phyloP scores from a whole-genome alignment of 1,139 yeast genomes.

The Suhomyces anneliseae region DNA sequence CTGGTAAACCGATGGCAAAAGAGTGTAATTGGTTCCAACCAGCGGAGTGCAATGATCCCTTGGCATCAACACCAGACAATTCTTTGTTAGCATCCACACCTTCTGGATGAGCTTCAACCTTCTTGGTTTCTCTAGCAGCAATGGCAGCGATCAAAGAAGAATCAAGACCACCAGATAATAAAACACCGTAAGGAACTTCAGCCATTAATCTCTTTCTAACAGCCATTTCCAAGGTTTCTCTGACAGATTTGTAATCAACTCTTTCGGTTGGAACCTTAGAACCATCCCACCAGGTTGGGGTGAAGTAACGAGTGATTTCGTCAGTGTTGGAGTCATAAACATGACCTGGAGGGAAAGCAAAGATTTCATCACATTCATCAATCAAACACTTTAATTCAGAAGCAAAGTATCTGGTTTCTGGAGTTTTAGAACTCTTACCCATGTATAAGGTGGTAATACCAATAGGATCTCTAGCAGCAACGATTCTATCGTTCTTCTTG shows the following conservation, averaged over 20 bases:
- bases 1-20: slow-evolving; percentile 94
- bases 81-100: slow-evolving; percentile 54
- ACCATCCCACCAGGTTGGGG: slow-evolving; percentile 94
- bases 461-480: slow-evolving; percentile 98
- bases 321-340: slow-evolving; percentile 91
- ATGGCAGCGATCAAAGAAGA: slow-evolving; percentile 94
- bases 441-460: slow-evolving; percentile 95
- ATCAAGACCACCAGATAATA: slow-evolving; percentile 95
- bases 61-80: slow-evolving; percentile 88
- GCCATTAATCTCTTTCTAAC: slow-evolving; percentile 99
- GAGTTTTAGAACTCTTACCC: slow-evolving; percentile 75
- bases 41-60: slow-evolving; percentile 74
- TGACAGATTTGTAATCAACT: slow-evolving; percentile 68
- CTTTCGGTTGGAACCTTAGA: slow-evolving; percentile 67
- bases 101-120: slow-evolving; percentile 58
- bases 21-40: slow-evolving; percentile 87
- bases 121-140: slow-evolving; percentile 92
- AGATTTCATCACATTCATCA: slow-evolving; percentile 90
- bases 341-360: slow-evolving; percentile 98
- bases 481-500: slow-evolving; percentile 75
- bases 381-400: slow-evolving; percentile 91
- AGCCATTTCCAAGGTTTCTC: slow-evolving; percentile 85
- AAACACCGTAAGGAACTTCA: slow-evolving; percentile 97
- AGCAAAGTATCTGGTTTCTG: slow-evolving; percentile 83
- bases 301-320: slow-evolving; percentile 79